These are phyloP conservation scores for Lichtheimia corymbifera DNA, from an alignment of 371 early-diverging fungal species.

Conservation along the genomic window DNA sequence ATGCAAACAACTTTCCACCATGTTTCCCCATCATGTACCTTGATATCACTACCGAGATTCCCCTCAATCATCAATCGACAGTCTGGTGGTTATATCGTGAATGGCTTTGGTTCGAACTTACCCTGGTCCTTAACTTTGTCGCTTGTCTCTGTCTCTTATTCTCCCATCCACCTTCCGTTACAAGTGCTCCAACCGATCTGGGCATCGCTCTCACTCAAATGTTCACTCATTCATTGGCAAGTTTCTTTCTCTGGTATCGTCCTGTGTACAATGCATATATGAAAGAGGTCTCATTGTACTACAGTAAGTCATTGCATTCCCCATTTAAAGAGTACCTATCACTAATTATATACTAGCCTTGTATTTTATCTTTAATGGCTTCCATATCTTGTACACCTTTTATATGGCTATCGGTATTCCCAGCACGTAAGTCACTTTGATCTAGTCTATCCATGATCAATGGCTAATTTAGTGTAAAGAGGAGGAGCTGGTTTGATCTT, in stretches of 20 bases:
- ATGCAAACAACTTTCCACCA: constrained; percentile 83
- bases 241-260: constrained; percentile 89
- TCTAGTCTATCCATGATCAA: no score
- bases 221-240: constrained; percentile 74
- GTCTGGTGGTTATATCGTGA: constrained; percentile 71
- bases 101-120: constrained; percentile 76
- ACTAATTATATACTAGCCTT: constrained; percentile 46
- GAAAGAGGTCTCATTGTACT: constrained; percentile 86
- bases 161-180: constrained; percentile 64
- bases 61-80: constrained; percentile 60
- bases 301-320: constrained; percentile 53
- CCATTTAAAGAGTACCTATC: not conserved
- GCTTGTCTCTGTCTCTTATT: constrained; percentile 75
- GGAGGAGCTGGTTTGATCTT: constrained; percentile 86
- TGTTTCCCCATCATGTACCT: constrained; percentile 84
- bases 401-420: constrained; percentile 90
- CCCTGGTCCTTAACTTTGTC: constrained; percentile 79
- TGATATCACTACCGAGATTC: constrained; percentile 76
- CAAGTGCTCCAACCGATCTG: constrained; percentile 73
- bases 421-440: constrained; percentile 48
- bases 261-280: constrained; percentile 89
- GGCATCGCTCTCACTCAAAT: constrained; percentile 77
- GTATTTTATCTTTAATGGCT: constrained; percentile 84
- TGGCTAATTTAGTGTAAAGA: constrained; percentile 22
- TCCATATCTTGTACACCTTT: constrained; percentile 77